Percentiles rank a stretch among this genome's conserved stretches.
Evolutionary conservation across 805 yeast species (phyloP).

Genomic region (Pichia occidentalis): DNA sequence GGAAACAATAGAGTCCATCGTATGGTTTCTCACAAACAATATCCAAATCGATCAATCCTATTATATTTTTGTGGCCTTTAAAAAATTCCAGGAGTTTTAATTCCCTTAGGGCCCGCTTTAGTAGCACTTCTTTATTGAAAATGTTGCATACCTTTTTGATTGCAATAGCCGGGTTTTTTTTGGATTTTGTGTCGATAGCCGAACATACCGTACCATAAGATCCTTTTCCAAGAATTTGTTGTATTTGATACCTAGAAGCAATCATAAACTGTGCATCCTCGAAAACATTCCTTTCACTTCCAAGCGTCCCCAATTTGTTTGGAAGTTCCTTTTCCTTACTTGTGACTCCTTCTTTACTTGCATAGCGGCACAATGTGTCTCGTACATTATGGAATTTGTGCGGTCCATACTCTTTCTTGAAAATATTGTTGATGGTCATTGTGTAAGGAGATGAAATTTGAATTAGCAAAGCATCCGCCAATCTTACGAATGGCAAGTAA

Average conservation of each 20-base stretch:
- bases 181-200: slow-evolving; percentile 48
- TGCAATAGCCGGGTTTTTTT: slow-evolving; percentile 45
- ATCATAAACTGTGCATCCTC: slow-evolving; percentile 56
- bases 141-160: slow-evolving; percentile 75
- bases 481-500: no score
- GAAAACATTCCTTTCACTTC: slow-evolving; percentile 28
- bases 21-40: slow-evolving; percentile 57
- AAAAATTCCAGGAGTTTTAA: slow-evolving; percentile 73
- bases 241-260: slow-evolving; percentile 52
- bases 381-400: slow-evolving; percentile 1
- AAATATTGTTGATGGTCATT: slow-evolving; percentile 7
- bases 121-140: slow-evolving; percentile 55
- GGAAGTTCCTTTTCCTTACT: neutral
- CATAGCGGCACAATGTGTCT: neutral
- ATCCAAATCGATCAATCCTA: slow-evolving; percentile 68
- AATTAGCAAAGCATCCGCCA: no score
- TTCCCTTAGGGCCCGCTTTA: slow-evolving; percentile 80
- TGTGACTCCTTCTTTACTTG: neutral
- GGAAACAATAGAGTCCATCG: slow-evolving; percentile 85
- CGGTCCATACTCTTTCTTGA: slow-evolving; percentile 5
- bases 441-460: no score
- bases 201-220: slow-evolving; percentile 84
- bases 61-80: slow-evolving; percentile 80
- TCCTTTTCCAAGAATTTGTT: slow-evolving; percentile 67
- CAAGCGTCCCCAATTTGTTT: neutral